phyloP scores from a whole-genome alignment of 768 basidiomycete species.

The Russula virescens region DNA sequence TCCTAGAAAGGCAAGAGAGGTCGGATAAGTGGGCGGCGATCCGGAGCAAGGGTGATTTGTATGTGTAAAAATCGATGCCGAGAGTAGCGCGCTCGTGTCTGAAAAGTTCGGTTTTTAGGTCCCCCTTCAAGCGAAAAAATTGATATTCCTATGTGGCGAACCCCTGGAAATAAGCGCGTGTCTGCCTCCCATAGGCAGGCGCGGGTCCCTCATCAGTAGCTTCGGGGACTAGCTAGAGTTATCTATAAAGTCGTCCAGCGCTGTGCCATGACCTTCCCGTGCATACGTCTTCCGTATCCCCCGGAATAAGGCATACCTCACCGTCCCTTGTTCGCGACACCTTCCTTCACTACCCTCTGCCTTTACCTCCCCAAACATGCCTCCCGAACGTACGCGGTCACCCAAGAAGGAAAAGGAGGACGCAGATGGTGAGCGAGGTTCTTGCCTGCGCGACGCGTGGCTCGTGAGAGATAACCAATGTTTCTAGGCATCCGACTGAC shows the following conservation, averaged over 20 bases:
- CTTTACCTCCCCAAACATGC: conserved; percentile 14
- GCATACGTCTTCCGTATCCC: conserved; percentile 14
- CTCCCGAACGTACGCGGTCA: conserved; percentile 23
- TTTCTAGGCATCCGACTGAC: conserved; percentile 36
- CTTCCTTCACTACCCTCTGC: neutral
- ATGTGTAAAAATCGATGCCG: neutral
- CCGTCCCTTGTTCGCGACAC: conserved; percentile 3
- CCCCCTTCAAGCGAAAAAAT: neutral
- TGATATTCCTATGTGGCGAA: conserved; percentile 7
- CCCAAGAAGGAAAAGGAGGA: conserved; percentile 22
- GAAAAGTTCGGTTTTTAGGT: neutral
- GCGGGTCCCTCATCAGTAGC: neutral
- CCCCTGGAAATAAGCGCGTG: conserved; percentile 14
- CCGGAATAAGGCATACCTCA: conserved; percentile 13
- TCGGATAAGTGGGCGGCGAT: conserved; percentile 11
- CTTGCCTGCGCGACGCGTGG: neutral
- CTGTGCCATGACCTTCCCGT: conserved; percentile 3
- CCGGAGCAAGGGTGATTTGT: neutral
- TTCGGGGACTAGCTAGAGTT: neutral
- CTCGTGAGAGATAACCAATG: neutral
- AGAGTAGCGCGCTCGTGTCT: neutral
- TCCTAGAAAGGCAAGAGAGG: neutral
- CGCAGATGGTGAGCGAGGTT: conserved; percentile 2
- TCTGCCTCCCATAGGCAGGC: conserved; percentile 12
- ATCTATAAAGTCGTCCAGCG: conserved; percentile 20